Percentiles rank a stretch among this genome's conserved stretches.
Conservation (phyloP, 2,329 filamentous ascomycete genomes). For the Bipolaris cookei region DNA sequence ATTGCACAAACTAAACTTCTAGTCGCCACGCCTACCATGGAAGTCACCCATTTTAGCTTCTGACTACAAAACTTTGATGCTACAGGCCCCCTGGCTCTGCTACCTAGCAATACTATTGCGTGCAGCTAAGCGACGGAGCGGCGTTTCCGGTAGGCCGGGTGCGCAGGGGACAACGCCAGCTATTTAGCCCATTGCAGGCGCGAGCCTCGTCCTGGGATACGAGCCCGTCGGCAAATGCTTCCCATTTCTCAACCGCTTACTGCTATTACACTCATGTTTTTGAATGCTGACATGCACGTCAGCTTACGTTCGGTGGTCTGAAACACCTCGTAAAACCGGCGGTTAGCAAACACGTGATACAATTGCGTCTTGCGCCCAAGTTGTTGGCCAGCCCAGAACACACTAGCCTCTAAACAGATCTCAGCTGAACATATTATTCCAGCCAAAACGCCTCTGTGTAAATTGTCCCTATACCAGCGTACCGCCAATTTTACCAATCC, state of each 20-base stretch:
- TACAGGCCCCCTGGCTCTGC: background rate
- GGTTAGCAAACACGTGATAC: background rate
- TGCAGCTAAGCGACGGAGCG: background rate
- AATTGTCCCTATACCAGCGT: background rate
- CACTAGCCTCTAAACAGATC: background rate
- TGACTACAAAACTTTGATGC: background rate
- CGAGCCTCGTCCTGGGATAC: background rate
- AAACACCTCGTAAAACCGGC: background rate
- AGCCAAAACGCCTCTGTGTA: background rate
- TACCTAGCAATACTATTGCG: background rate
- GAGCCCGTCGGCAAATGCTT: background rate
- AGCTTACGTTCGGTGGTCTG: background rate
- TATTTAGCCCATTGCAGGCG: background rate
- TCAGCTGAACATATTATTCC: background rate
- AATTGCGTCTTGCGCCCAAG: background rate
- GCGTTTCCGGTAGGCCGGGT: background rate
- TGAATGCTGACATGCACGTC: background rate
- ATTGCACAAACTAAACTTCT: background rate
- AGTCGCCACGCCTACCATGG: background rate
- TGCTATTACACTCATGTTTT: background rate
- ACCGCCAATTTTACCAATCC: background rate
- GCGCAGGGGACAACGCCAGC: background rate
- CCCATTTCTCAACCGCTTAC: too few relatives aligned
- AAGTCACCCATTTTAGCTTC: background rate
- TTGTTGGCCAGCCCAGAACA: background rate